Evolutionary conservation across 495 filamentous ascomycete species (phyloP), one percentile per base, ranked within the genome.

Genomic region (Penicillium dipodomyicola): DNA sequence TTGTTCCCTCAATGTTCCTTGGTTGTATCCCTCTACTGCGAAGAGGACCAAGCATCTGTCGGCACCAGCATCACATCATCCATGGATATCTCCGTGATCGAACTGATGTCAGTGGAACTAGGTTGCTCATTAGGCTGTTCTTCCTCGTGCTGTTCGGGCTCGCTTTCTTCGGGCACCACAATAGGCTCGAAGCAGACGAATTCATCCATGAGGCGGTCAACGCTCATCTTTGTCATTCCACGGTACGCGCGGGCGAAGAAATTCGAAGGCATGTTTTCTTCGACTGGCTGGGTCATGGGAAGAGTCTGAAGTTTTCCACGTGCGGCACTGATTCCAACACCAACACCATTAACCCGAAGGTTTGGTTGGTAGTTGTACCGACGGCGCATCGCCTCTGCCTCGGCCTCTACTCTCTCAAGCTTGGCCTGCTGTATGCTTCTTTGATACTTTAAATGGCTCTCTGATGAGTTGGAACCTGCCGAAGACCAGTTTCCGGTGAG

Each of bases 31-130:
- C 1, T 15, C 17, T 42, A 52, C 35, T 19, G 23, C 7, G 22
- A 12, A 52, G 37, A 9, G 39, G 37, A 42, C 43, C 39, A 52
- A 6, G 10, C 37, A 32, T 52, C 39, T 1, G 49, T 52, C 25
- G 37, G 25, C 25, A 41, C 49, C 37, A 42, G n/a, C 25, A 43
- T 32, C 39, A 42, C 39, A 19, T 52, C 49, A 42, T 52, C 37
- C n/a, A 20, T 29, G 15, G 39, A 42, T 2, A 23, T 9, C 30
- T 52, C 49, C 2, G 49, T 52, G 23, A 25, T 27, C 10, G 17
- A 42, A 25, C 37, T 52, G 6, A 30, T n/a, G 3, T 42, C 49
- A 29, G 3, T 30, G 10, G 37, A 52, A 32, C n/a, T 52, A 5
- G 9, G 15, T 25, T 52, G 23, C 5, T 30, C 39, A 4, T 41